Conservation (phyloP, 2,329 filamentous ascomycete species). For the Sporothrix luriei region DNA sequence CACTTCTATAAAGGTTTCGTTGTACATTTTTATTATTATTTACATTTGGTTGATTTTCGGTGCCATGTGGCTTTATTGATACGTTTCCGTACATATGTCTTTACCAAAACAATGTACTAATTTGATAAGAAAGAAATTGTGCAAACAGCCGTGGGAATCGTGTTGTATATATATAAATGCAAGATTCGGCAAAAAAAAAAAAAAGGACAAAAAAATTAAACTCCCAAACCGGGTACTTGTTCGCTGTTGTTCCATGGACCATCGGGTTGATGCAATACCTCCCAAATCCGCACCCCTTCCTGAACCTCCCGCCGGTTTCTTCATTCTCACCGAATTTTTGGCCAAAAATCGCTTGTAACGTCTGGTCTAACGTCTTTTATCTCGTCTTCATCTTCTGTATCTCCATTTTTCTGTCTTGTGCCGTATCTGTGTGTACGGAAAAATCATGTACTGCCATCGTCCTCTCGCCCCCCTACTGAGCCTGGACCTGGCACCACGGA, state of each 20-base stretch:
- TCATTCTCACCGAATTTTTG: too few species aligned
- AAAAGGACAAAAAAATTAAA: conserved; percentile 1
- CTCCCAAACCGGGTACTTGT: background rate
- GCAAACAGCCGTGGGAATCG: background rate
- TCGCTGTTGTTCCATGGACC: conserved; percentile 25
- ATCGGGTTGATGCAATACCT: conserved; percentile 3
- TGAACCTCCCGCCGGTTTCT: background rate
- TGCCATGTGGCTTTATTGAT: too few species aligned
- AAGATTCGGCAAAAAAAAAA: conserved; percentile 6
- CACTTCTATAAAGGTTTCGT: too few species aligned
- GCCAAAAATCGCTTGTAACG: background rate
- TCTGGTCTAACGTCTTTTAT: background rate
- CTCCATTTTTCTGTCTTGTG: background rate
- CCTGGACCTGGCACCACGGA: conserved; percentile 64
- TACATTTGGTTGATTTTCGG: too few species aligned
- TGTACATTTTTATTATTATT: too few species aligned
- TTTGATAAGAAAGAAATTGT: too few species aligned
- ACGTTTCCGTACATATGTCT: too few species aligned
- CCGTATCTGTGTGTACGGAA: background rate
- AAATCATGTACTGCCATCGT: background rate
- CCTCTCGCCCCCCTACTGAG: background rate
- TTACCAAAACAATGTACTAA: too few species aligned
- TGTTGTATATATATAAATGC: conserved; percentile 2
- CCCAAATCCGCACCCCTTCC: background rate
- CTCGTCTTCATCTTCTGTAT: background rate